Base-by-base conservation (phyloP, 805 yeast species). In the Candida pseudoglaebosa region DNA sequence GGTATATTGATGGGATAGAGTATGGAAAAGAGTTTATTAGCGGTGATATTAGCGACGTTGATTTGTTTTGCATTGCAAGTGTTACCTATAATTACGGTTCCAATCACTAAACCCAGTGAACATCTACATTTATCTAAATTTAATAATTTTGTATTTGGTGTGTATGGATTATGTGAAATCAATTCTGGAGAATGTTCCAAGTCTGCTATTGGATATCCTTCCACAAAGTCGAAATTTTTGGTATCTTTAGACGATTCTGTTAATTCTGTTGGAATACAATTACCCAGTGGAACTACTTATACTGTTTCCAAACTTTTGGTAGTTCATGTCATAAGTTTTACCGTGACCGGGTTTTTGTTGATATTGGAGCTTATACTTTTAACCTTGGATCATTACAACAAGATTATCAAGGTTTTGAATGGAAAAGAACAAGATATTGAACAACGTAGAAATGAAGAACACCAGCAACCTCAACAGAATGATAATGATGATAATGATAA, bases 21-120 rank as follows among this genome's bases (percentile, higher is more conserved):
- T 8, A 60, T 63, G 68, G 54, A 58, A 40, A 57, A 60, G 39
- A 62, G 64, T 3, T 47, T 63, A 10, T 34, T 58, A 20, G 49
- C 57, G 18, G 50, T 65, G 17, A 56, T 56, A 8, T 37, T 53
- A n/a, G 48, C 63, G 8, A 47, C 59, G 31, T 41, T 54, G 12
- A 38, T 64, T 28, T 63, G 69, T 44, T 47, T 59, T 32, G 57
- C 55, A 10, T 44, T 69, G 14, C 72, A 69, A 49, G 47, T 69
- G 10, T 54, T 69, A 13, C 66, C 70, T 22, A 64, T 68, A 26
- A 56, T 69, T 18, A 59, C 71, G 7, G 74, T 69, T 9, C 74
- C 74, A 4, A 40, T 69, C 6, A 63, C 71, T 0, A 57, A 64
- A n/a, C 41, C 47, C 4, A 35, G 38, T 31, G 51, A 54, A 34